phyloP scores from a whole-genome alignment of 129 eudicot genomes.

The Arctium minus region DNA sequence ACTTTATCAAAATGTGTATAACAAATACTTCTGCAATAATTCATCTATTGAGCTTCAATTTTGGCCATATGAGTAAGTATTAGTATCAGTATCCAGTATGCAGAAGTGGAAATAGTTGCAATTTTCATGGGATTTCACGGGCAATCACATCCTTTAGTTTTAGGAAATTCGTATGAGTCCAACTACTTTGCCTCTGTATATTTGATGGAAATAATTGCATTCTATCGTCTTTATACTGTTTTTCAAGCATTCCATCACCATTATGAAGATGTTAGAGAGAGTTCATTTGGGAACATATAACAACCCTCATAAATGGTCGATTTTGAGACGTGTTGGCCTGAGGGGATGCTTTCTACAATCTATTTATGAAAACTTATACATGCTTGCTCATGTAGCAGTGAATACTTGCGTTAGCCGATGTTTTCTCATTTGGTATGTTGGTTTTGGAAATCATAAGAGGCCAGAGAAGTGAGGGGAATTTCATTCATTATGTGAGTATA shows the following conservation, averaged over 20 bases:
- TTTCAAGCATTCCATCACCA: too few relatives aligned
- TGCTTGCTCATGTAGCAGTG: not conserved
- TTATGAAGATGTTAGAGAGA: too few relatives aligned
- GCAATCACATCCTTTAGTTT: not conserved
- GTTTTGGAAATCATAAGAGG: slow-evolving; percentile 2
- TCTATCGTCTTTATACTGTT: not conserved
- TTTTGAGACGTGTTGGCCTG: too few relatives aligned
- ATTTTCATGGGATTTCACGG: not conserved
- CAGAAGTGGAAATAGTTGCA: not conserved
- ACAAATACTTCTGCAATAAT: too few relatives aligned
- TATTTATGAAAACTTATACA: not conserved
- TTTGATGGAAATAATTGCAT: not conserved
- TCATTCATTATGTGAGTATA: not conserved
- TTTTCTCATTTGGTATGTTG: not conserved
- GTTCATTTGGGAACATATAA: too few relatives aligned
- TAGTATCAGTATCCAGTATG: too few relatives aligned
- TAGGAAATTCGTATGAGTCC: too few relatives aligned
- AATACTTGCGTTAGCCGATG: not conserved
- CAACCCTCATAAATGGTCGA: too few relatives aligned
- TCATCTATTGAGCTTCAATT: not conserved
- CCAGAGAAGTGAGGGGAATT: not conserved
- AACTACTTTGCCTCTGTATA: too few relatives aligned
- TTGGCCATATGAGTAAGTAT: not conserved
- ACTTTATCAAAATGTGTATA: not conserved
- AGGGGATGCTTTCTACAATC: not conserved